Conservation (phyloP, 306 rosid genomes). For the Argentina anserina region DNA sequence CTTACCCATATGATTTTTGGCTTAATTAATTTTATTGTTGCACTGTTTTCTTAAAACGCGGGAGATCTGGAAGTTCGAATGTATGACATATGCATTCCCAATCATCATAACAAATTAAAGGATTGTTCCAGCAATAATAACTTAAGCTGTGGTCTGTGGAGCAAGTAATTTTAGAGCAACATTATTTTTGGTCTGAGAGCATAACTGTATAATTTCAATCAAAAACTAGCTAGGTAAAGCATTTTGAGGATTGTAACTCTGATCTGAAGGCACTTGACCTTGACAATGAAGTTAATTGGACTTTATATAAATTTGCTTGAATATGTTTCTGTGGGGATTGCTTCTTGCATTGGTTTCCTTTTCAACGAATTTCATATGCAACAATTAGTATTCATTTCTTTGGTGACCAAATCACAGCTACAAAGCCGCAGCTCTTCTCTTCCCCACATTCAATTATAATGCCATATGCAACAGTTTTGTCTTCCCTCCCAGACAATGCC, state of each 20-base stretch:
- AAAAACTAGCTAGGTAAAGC: neutral
- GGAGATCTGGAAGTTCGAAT: too few relatives aligned
- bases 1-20: too few relatives aligned
- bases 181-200: too few relatives aligned
- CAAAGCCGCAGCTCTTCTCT: neutral
- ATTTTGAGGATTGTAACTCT: neutral
- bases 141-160: neutral
- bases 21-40: too few relatives aligned
- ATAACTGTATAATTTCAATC: neutral
- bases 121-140: too few relatives aligned
- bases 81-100: too few relatives aligned
- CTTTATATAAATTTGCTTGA: neutral
- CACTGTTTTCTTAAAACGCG: too few relatives aligned
- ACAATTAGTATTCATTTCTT: neutral
- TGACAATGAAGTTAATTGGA: neutral
- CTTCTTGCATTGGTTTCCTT: conserved; percentile 1
- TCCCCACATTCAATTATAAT: conserved; percentile 3
- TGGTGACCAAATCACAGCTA: neutral
- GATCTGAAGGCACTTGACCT: neutral
- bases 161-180: too few relatives aligned
- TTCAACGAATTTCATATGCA: neutral
- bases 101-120: too few relatives aligned
- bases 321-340: neutral
- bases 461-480: neutral
- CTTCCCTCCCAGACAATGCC: conserved; percentile 15